A percentile compares a stretch with the other conserved stretches of the same genome.
Conservation (phyloP, 306 rosid genomes). For the Albizia julibrissin region DNA sequence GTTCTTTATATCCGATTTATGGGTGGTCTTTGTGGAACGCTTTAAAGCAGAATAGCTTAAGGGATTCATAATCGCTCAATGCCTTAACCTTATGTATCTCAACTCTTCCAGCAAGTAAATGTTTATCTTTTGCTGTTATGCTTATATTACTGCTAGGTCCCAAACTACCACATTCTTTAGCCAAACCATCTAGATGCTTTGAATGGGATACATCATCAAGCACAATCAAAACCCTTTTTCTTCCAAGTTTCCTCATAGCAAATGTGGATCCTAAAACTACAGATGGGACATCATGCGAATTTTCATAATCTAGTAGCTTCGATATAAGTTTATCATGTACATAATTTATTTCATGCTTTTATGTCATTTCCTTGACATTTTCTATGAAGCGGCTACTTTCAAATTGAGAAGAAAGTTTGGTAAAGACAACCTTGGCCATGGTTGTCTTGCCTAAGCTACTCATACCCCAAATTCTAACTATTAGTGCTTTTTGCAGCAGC, state of each 20-base stretch:
- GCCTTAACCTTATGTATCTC: too few species aligned
- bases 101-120: too few species aligned
- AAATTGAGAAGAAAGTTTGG: not conserved
- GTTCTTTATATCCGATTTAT: not conserved
- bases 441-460: conserved; percentile 42
- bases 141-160: too few species aligned
- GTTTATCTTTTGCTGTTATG: too few species aligned
- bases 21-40: conserved; percentile 28
- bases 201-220: too few species aligned
- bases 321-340: not conserved
- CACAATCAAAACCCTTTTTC: too few species aligned
- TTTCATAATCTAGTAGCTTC: not conserved
- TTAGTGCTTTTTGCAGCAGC: not conserved
- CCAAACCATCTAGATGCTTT: too few species aligned
- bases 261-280: too few species aligned
- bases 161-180: too few species aligned
- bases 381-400: conserved; percentile 27
- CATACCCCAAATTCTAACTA: conserved; percentile 43
- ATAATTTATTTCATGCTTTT: not conserved
- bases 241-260: too few species aligned
- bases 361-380: conserved; percentile 4
- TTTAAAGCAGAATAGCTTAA: conserved; percentile 28
- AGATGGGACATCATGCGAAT: too few species aligned
- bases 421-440: conserved; percentile 2
- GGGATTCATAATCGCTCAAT: too few species aligned